Evolutionary conservation across 2,329 filamentous ascomycete species (phyloP), one percentile per base, ranked within the genome.

Genomic region (Trichoderma sp.): DNA sequence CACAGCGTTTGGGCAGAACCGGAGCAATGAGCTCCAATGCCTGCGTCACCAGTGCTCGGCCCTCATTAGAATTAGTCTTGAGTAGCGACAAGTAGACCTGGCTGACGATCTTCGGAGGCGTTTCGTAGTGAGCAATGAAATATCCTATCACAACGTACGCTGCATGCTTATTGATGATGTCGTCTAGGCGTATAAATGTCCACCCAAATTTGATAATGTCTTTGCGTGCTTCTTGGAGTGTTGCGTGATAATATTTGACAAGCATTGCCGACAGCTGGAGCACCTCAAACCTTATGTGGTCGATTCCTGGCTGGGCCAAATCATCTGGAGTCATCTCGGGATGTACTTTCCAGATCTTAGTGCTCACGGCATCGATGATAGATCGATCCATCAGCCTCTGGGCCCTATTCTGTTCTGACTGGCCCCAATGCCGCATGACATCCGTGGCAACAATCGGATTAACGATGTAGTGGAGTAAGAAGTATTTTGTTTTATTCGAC

Each of bases 161-260:
- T 0, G 95, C 96, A 80, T 98, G 96, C 81, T 99, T 99, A 85
- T 98, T 99, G 84, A 99, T 97, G 71, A 97, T 93, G 80, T 99
- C 96, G 78, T 99, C 97, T n/a, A 99, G 88, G 28, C 93, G 90
- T 77, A 99, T 99, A 79, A 97, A 98, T 20, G 95, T 97, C 96
- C 96, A 99, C 3, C 94, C 95, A 81, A 98, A 99, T 82, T 98
- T 98, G 78, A 99, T 99, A 73, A 99, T 95, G 74, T 99, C 96
- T 81, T 99, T 99, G 47, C 97, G 91, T 3, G 93, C 91, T 77
- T 98, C 96, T 75, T 97, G 93, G 1, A 99, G 88, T 68, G 94
- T 92, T 36, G 89, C 88, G 77, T 95, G 91, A 77, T 99, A 94
- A 77, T 98, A 97, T 79, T 99, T 99, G 81, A 99, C 92, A 50